A percentile compares a stretch with the other conserved stretches of the same genome.
phyloP scores from a whole-genome alignment of 2,329 filamentous ascomycete genomes.

The Monilinia laxa region DNA sequence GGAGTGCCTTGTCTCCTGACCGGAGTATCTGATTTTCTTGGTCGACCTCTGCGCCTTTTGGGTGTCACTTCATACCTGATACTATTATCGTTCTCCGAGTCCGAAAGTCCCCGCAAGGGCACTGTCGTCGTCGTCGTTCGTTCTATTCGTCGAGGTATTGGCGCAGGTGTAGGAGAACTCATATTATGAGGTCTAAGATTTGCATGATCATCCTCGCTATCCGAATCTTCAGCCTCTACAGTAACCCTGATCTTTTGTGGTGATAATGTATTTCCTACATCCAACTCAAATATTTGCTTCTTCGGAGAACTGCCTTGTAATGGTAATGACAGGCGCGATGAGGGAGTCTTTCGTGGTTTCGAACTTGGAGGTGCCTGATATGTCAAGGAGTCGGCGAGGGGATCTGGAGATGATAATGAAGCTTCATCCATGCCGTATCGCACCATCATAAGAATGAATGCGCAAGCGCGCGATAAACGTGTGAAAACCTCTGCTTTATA shows the following conservation, averaged over 20 bases:
- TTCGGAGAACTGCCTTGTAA: slow-evolving; percentile 38
- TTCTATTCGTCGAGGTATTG: slow-evolving; percentile 31
- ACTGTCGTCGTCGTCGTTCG: slow-evolving; percentile 39
- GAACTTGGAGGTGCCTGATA: slow-evolving; percentile 36
- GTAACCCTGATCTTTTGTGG: slow-evolving; percentile 41
- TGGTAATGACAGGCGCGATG: slow-evolving; percentile 32
- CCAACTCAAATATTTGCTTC: slow-evolving; percentile 41
- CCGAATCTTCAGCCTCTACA: slow-evolving; percentile 39
- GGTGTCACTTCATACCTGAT: slow-evolving; percentile 40
- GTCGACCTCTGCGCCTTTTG: slow-evolving; percentile 44
- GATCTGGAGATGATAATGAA: slow-evolving; percentile 40
- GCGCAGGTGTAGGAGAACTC: slow-evolving; percentile 30
- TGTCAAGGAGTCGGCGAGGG: slow-evolving; percentile 38
- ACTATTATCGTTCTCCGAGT: slow-evolving; percentile 35
- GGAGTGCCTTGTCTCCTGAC: slow-evolving; percentile 37
- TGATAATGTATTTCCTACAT: slow-evolving; percentile 40
- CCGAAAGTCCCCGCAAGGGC: slow-evolving; percentile 40
- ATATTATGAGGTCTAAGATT: slow-evolving; percentile 26
- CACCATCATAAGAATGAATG: slow-evolving; percentile 19
- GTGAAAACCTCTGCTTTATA: background rate
- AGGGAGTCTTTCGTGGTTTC: slow-evolving; percentile 34
- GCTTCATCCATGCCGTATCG: slow-evolving; percentile 30
- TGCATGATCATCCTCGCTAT: slow-evolving; percentile 32
- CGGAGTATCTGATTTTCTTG: slow-evolving; percentile 45
- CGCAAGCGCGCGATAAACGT: slow-evolving; percentile 12